Base-by-base conservation (phyloP, 2,329 filamentous ascomycete genomes). In the Talaromyces sp. region DNA sequence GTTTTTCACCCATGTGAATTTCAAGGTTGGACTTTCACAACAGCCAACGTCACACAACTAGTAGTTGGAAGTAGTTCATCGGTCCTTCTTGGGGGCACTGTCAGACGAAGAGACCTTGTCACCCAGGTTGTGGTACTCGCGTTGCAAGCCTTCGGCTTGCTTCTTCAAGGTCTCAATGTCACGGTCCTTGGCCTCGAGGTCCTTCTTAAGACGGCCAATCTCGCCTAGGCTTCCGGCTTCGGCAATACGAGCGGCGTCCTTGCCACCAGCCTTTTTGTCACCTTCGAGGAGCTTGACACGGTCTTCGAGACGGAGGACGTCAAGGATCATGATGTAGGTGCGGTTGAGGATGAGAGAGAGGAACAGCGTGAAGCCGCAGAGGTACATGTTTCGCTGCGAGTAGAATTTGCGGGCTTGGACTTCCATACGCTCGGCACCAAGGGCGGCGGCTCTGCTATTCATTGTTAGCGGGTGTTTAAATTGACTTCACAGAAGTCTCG, bases 321-420 rank as follows among this genome's bases (percentile, higher is more conserved):
- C 92, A 66, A 96, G 85, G 72, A 97, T 96, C 90, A 97, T 93
- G 72, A 88, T 90, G 82, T 97, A 99, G 73, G 94, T 99, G 73
- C 94, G 93, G 87, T 99, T 97, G 74, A 80, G 90, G 78, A 99
- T 99, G 65, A 99, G 84, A 58, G 93, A 97, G 64, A 99, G 88
- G 86, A 99, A 97, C 65, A 99, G 88, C 5, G 94, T 99, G 83
- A 99, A 99, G 69, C 94, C 94, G 78, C 94, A 97, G 64, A 99
- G 92, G 81, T 99, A 99, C 94, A 99, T 99, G 87, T 99, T 99
- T 78, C 94, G 92, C 82, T 99, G 93, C 64, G 92, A 96, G 85
- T 99, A 99, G 84, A 99, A 99, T 81, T 99, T 99, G 84, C 94
- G 92, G 66, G 94, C 93, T 79, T 99, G 94, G 57, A 97, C 93